Evolutionary conservation across 805 yeast genomes (phyloP), one percentile per base, ranked within the genome.

Genomic region (Starmerella asiatica): DNA sequence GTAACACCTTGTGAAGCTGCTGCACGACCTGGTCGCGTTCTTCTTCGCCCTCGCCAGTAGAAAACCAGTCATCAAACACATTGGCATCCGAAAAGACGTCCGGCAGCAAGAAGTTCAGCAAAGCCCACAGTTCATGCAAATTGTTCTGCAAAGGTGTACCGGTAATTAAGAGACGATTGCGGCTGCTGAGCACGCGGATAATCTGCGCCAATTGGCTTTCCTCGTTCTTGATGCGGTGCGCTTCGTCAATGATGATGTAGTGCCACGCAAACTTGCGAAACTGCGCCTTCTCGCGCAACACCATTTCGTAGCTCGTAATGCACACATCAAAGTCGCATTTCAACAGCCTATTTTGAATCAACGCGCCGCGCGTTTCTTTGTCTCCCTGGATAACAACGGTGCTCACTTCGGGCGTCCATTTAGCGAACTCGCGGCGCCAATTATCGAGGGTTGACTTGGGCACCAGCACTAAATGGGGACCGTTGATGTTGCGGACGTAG

Each of bases 61-160:
- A 34, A 60, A 88, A 88, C 94, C 95, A 84, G 54, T 80, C 82
- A 57, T 88, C 94, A 57, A 91, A 91, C 1, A 79, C 75, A 16
- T 77, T 82, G 6, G 93, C 72, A 53, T 86, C 95, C 17, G 94
- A 86, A 61, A 88, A 91, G 8, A 88, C 93, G 63, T 91, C 97
- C 0, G 98, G 97, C 19, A 88, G 62, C 26, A 88, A 60, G 59
- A 86, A 88, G 58, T 88, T 91, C 43, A 88, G 64, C 38, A 88
- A 66, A 0, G 97, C 95, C 98, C 98, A 88, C 39, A 88, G 66
- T 60, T 91, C 98, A 60, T 91, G 98, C 40, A 88, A 63, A 49
- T 91, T 91, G 57, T 88, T 88, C 55, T 88, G 98, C 38, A 88
- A 62, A 0, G 98, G 98, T 0, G 98, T 88, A 48, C 98, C 98